Conservation (phyloP, 352 stramenopile genomes). For the Phytopythium montanum region DNA sequence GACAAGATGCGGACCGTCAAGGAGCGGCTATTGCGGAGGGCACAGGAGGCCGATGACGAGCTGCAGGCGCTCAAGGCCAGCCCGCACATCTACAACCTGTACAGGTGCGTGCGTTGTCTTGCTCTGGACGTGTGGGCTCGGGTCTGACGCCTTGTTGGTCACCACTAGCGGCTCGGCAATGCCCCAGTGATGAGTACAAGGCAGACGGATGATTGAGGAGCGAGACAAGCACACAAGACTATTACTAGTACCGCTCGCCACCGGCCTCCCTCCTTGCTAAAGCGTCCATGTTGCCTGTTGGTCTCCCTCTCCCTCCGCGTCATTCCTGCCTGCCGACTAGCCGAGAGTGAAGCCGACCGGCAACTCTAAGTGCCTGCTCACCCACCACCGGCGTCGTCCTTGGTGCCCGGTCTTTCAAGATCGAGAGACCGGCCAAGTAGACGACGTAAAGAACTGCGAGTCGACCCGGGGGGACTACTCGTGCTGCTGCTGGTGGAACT, state of each 20-base stretch:
- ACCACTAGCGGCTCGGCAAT: slow-evolving; percentile 1
- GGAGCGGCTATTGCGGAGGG: slow-evolving; percentile 53
- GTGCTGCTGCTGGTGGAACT: slow-evolving; percentile 85
- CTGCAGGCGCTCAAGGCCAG: slow-evolving; percentile 54
- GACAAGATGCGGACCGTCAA: slow-evolving; percentile 59
- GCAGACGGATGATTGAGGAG: background rate
- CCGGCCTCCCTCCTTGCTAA: slow-evolving; percentile 1
- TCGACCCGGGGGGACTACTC: slow-evolving; percentile 1
- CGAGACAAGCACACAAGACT: background rate
- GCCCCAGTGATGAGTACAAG: background rate
- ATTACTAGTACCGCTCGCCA: slow-evolving; percentile 3
- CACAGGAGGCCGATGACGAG: slow-evolving; percentile 41
- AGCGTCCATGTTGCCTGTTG: background rate
- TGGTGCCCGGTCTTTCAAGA: background rate
- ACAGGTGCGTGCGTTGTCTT: slow-evolving; percentile 27
- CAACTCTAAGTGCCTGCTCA: slow-evolving; percentile 1
- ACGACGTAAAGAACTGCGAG: background rate
- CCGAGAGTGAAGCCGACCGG: background rate
- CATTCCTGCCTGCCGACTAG: slow-evolving; percentile 1
- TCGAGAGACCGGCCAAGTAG: no score
- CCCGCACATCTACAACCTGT: slow-evolving; percentile 59
- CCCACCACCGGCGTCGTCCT: background rate
- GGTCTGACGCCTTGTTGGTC: background rate
- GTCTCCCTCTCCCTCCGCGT: background rate
- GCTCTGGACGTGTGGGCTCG: no score